These are phyloP conservation scores for Ustilago crameri DNA, from an alignment of 1,284 basidiomycete species.

Conservation along the genomic window DNA sequence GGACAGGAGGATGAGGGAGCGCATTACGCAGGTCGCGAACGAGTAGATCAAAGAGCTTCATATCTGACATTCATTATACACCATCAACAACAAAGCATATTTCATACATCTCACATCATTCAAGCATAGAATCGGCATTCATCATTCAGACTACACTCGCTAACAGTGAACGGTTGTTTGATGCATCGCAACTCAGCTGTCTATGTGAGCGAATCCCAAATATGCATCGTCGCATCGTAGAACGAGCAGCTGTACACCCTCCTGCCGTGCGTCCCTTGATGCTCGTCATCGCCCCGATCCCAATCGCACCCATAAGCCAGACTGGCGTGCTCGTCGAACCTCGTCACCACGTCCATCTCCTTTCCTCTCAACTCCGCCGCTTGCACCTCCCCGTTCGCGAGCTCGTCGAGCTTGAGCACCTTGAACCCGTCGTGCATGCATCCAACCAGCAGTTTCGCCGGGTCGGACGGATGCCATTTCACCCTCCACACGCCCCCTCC, in stretches of 20 bases:
- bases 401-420: slow-evolving; percentile 40
- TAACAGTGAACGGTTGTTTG: background rate
- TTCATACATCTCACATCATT: background rate
- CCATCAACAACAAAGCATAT: too few species aligned
- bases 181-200: too few species aligned
- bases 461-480: slow-evolving; percentile 85
- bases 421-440: slow-evolving; percentile 99
- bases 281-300: slow-evolving; percentile 71
- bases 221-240: slow-evolving; percentile 86
- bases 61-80: background rate
- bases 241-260: slow-evolving; percentile 92
- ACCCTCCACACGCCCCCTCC: slow-evolving; percentile 95
- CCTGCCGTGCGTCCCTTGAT: slow-evolving; percentile 69
- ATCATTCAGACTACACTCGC: background rate
- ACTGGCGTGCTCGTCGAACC: slow-evolving; percentile 82
- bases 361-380: slow-evolving; percentile 24
- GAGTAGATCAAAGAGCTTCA: slow-evolving; percentile 5
- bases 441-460: slow-evolving; percentile 79
- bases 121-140: background rate
- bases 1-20: slow-evolving; percentile 69
- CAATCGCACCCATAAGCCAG: slow-evolving; percentile 96
- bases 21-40: slow-evolving; percentile 3
- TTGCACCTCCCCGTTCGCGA: slow-evolving; percentile 7
- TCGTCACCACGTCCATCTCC: slow-evolving; percentile 68
- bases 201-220: slow-evolving; percentile 74